Base-by-base conservation (phyloP, 176 grass and related monocot genomes). In the Bromus sterilis region DNA sequence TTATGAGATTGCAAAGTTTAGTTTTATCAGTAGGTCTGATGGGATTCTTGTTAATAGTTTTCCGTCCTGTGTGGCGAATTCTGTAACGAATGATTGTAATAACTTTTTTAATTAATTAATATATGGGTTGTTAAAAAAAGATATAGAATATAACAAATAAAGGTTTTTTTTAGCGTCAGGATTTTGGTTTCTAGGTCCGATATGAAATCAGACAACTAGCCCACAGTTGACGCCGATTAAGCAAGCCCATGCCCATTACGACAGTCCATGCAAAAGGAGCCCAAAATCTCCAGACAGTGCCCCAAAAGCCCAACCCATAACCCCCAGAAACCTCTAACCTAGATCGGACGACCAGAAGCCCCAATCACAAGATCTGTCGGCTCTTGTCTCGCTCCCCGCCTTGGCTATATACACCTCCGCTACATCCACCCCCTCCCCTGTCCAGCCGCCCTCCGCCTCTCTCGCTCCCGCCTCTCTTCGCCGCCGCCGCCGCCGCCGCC, bases 291-390 rank as follows among this genome's bases (percentile, higher is more conserved):
- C 7, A 41, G 4, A 8, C 16, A 10, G 11, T 51, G 64, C 6
- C 5, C 16, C 15, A 31, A 64, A 75, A 64, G 71, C 73, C 84
- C 84, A 74, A 3, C 2, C 32, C 41, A 41, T 4, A 26, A 71
- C 68, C 31, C 23, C 56, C 35, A 12, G 35, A 63, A 56, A 20
- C 18, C 41, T 37, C 34, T 6, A 66, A 74, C 79, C 84, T 90
- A 90, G 39, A 90, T 90, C 84, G 84, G 66, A 86, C 75, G 84
- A 58, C 40, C 14, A 40, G n/a, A 11, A 25, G n/a, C 11, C 0
- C 11, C 9, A 18, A 29, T 24, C 4, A 0, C 9, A 10, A 28
- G 39, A 86, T 86, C 78, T 56, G 37, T 29, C 66, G 88, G 73
- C 74, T 80, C 61, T 66, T 16, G 7, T 10, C 21, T 32, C n/a